phyloP scores from a whole-genome alignment of 2,329 filamentous ascomycete genomes.

The Sporothrix luriei region DNA sequence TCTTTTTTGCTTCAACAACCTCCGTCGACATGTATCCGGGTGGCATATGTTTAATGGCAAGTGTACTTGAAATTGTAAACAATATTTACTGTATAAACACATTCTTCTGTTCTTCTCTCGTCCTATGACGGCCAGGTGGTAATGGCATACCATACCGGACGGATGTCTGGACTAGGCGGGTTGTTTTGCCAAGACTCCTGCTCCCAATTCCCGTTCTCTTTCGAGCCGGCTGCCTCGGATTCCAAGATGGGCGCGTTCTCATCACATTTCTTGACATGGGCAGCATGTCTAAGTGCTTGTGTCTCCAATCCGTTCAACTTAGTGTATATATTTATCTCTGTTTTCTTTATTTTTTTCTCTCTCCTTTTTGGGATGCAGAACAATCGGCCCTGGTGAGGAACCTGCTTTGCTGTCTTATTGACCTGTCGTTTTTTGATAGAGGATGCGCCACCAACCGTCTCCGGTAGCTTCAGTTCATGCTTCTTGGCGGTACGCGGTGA shows the following conservation, averaged over 20 bases:
- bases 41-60: neutral
- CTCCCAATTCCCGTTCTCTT: neutral
- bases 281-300: neutral
- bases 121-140: neutral
- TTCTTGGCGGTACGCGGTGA: neutral
- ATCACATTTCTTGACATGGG: neutral
- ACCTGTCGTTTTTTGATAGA: neutral
- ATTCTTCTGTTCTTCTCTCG: neutral
- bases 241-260: neutral
- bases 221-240: constrained; percentile 9
- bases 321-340: too few relatives aligned
- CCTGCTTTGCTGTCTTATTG: constrained; percentile 11
- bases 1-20: neutral
- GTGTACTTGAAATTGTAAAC: neutral
- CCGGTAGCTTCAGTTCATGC: neutral
- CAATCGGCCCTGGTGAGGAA: constrained; percentile 3
- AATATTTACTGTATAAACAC: neutral
- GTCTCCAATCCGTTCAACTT: neutral
- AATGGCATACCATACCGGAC: neutral
- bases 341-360: neutral
- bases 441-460: neutral
- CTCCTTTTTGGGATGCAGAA: neutral
- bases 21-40: neutral
- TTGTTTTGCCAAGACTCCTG: too few relatives aligned
- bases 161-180: neutral